Evolutionary conservation across 1,284 basidiomycete genomes (phyloP).

Genomic region (Ceraceosorus bombacis): DNA sequence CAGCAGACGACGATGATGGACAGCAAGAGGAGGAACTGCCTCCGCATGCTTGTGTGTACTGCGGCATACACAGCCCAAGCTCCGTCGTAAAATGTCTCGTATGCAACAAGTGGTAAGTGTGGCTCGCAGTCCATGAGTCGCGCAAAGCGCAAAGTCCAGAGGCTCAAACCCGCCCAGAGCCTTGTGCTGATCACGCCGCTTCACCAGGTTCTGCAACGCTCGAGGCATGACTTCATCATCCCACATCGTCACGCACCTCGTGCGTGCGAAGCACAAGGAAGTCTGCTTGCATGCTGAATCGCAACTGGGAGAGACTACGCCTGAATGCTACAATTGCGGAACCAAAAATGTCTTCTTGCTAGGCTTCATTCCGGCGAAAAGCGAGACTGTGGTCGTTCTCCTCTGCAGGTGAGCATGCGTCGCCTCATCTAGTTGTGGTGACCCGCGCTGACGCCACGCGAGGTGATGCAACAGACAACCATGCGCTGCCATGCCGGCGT

Average conservation of each 20-base stretch:
- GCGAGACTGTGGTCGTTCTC: conserved; percentile 96
- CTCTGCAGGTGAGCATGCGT: conserved; percentile 61
- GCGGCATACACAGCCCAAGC: conserved; percentile 94
- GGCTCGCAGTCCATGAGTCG: background rate
- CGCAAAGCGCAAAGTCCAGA: background rate
- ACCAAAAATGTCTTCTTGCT: conserved; percentile 99
- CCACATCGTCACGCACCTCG: conserved; percentile 97
- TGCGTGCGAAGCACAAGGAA: conserved; percentile 98
- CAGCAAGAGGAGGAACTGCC: conserved; percentile 59
- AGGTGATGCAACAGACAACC: conserved; percentile 60
- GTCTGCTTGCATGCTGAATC: conserved; percentile 91
- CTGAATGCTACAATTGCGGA: conserved; percentile 95
- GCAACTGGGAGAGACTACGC: conserved; percentile 90
- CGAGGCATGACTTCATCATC: conserved; percentile 86
- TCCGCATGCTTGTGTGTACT: conserved; percentile 57
- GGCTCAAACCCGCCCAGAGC: background rate
- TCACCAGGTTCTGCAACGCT: conserved; percentile 89
- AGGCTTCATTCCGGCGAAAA: conserved; percentile 98
- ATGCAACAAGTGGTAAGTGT: conserved; percentile 67
- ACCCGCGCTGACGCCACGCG: too few species aligned
- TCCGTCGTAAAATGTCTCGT: conserved; percentile 94
- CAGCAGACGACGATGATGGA: conserved; percentile 57
- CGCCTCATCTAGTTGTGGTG: too few species aligned
- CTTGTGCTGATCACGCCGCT: background rate
- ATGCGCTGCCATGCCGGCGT: conserved; percentile 76